Percentiles rank a stretch among this genome's conserved stretches.
These are phyloP conservation scores for Setaria italica DNA, from an alignment of 202 grass and related monocot species.

Conservation along the genomic window DNA sequence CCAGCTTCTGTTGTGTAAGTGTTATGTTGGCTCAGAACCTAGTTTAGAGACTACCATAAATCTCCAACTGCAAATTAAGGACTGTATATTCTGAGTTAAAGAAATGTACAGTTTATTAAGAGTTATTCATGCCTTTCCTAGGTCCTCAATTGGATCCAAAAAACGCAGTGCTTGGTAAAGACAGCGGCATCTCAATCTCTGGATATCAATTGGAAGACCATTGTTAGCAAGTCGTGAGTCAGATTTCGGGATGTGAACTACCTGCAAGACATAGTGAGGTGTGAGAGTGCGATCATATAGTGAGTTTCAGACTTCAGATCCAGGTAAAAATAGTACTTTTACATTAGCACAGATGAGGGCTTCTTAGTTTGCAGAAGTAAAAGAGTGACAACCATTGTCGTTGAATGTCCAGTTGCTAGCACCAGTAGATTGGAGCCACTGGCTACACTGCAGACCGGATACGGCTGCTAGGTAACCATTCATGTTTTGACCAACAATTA, in stretches of 20 bases:
- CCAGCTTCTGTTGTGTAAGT: conserved; percentile 97
- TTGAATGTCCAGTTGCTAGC: background rate
- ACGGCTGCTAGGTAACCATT: background rate
- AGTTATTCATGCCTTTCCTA: conserved; percentile 79
- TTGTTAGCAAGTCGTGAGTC: conserved; percentile 93
- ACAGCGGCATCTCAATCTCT: conserved; percentile 88
- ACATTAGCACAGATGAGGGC: background rate
- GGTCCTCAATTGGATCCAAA: conserved; percentile 73
- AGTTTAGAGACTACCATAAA: conserved; percentile 65
- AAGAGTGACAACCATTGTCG: background rate
- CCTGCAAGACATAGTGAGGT: conserved; percentile 54
- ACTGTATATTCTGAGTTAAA: conserved; percentile 30
- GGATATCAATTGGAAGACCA: conserved; percentile 92
- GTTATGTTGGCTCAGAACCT: conserved; percentile 86
- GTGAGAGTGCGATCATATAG: conserved; percentile 25
- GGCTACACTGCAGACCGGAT: background rate
- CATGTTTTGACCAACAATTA: background rate
- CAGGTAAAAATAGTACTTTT: conserved; percentile 2
- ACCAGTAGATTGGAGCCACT: background rate
- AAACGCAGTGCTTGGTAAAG: conserved; percentile 83
- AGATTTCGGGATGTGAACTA: conserved; percentile 91
- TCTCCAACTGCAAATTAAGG: conserved; percentile 53
- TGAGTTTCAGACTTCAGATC: conserved; percentile 30
- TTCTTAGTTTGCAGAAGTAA: conserved; percentile 3
- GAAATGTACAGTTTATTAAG: conserved; percentile 39